Evolutionary conservation across 495 filamentous ascomycete species (phyloP).

Genomic region (Melanomma pulvis-pyrius): DNA sequence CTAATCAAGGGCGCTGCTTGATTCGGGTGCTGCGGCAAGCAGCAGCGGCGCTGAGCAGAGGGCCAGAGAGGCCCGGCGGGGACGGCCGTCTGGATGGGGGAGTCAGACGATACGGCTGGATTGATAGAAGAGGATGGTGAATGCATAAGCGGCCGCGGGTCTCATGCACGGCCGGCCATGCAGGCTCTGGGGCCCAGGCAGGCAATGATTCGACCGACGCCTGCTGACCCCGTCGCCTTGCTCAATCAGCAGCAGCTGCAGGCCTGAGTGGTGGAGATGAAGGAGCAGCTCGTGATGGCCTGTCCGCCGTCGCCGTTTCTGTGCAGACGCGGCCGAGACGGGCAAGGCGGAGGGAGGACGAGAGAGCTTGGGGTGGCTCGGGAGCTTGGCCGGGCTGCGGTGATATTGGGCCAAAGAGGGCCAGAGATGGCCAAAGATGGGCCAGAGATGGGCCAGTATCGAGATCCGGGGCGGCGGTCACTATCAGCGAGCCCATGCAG

Average conservation of each 20-base stretch:
- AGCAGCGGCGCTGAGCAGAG: constrained; percentile 8
- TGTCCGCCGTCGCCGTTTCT: constrained; percentile 28
- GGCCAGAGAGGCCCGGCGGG: neutral
- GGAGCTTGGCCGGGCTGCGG: neutral
- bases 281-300: constrained; percentile 23
- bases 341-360: neutral
- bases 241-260: constrained; percentile 28
- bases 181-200: constrained; percentile 15
- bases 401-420: neutral
- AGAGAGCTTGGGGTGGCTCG: neutral
- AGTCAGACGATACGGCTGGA: constrained; percentile 40
- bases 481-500: constrained; percentile 19
- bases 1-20: constrained; percentile 21
- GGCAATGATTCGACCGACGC: constrained; percentile 24
- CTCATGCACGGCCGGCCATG: constrained; percentile 29
- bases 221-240: constrained; percentile 27
- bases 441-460: constrained; percentile 6
- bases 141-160: constrained; percentile 33
- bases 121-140: constrained; percentile 32
- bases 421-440: too few relatives aligned
- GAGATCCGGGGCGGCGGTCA: constrained; percentile 24
- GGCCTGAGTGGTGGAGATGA: constrained; percentile 23
- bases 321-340: constrained; percentile 15
- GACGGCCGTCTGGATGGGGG: constrained; percentile 6
- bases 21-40: constrained; percentile 38